Evolutionary conservation across 192 early-diverging fungal genomes (phyloP).

Genomic region (Fimicolochytrium jonesii): DNA sequence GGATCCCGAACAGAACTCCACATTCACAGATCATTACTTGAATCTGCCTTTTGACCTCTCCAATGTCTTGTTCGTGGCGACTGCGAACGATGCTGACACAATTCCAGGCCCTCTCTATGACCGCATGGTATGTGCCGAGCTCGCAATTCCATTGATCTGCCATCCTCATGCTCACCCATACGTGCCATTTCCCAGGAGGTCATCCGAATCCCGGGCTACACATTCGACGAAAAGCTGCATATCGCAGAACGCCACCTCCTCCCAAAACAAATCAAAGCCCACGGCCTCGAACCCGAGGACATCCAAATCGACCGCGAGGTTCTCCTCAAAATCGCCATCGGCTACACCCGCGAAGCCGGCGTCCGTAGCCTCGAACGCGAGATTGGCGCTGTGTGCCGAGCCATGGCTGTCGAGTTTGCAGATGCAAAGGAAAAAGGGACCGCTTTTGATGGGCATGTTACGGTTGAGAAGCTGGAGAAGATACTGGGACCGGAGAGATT

Average conservation of each 20-base stretch:
- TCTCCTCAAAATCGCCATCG: constrained; percentile 56
- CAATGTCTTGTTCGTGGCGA: constrained; percentile 78
- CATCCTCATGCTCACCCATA: background rate
- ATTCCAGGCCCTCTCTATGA: constrained; percentile 77
- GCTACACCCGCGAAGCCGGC: constrained; percentile 77
- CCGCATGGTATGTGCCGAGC: constrained; percentile 57
- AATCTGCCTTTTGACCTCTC: constrained; percentile 61
- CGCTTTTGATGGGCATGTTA: constrained; percentile 46
- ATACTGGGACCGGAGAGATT: constrained; percentile 65
- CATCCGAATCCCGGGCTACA: constrained; percentile 73
- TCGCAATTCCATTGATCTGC: background rate
- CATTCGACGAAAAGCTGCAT: constrained; percentile 74
- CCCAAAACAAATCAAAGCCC: constrained; percentile 66
- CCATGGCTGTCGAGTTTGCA: constrained; percentile 65
- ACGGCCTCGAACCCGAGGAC: constrained; percentile 51
- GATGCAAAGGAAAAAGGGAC: constrained; percentile 46
- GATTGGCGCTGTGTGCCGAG: constrained; percentile 65
- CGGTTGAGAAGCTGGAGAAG: constrained; percentile 43
- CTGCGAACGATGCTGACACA: constrained; percentile 71
- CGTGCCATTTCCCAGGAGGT: constrained; percentile 57
- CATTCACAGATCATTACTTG: constrained; percentile 78
- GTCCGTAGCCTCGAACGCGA: constrained; percentile 72
- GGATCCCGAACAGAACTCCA: constrained; percentile 82
- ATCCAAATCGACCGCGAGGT: constrained; percentile 55
- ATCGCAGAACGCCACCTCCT: constrained; percentile 71